A percentile compares a stretch with the other conserved stretches of the same genome.
Conservation (phyloP, 2,329 filamentous ascomycete species). For the Lachnellula subtilissima region DNA sequence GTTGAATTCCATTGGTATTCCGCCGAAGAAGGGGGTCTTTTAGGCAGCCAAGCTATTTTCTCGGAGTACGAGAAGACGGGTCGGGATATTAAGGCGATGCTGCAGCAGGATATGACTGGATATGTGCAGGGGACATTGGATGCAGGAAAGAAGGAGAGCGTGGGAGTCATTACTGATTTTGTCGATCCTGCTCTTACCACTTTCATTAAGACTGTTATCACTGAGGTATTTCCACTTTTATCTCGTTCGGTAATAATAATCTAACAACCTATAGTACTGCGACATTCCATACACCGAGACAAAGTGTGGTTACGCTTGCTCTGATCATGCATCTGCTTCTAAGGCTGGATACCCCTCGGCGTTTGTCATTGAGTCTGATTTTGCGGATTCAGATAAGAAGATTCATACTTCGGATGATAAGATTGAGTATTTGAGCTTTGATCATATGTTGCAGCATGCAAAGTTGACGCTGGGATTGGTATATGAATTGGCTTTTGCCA, state of each 20-base stretch:
- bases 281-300: slow-evolving; percentile 81
- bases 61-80: slow-evolving; percentile 67
- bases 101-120: slow-evolving; percentile 98
- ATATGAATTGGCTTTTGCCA: slow-evolving; percentile 76
- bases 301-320: slow-evolving; percentile 83
- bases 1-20: slow-evolving; percentile 97
- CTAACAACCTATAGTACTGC: slow-evolving; percentile 59
- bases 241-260: not conserved
- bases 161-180: slow-evolving; percentile 90
- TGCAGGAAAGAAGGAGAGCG: slow-evolving; percentile 74
- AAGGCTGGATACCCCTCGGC: slow-evolving; percentile 71
- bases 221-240: slow-evolving; percentile 41
- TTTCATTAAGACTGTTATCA: slow-evolving; percentile 88
- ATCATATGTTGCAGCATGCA: slow-evolving; percentile 90
- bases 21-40: slow-evolving; percentile 80
- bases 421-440: slow-evolving; percentile 70
- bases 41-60: slow-evolving; percentile 89
- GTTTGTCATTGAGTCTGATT: slow-evolving; percentile 71
- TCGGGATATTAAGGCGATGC: slow-evolving; percentile 86
- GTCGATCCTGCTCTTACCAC: slow-evolving; percentile 77
- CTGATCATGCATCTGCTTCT: slow-evolving; percentile 67
- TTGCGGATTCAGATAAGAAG: slow-evolving; percentile 60
- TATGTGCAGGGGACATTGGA: slow-evolving; percentile 79
- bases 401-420: slow-evolving; percentile 68
- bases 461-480: slow-evolving; percentile 77